Base-by-base conservation (phyloP, 2,329 filamentous ascomycete genomes). In the Botrytis cinerea region DNA sequence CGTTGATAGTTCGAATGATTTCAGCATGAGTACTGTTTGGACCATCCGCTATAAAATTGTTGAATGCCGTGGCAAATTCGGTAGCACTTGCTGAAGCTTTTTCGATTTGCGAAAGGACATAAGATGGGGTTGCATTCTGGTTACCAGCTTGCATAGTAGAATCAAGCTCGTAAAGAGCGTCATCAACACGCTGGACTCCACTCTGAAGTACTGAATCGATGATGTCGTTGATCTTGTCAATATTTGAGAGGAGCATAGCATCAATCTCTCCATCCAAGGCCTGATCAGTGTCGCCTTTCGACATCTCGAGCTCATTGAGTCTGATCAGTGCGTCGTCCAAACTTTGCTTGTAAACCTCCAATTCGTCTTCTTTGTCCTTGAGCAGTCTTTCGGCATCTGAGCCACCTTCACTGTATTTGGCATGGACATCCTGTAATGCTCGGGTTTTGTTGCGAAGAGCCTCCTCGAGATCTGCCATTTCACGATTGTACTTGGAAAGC, bases 101-200 rank as follows among this genome's bases (percentile, higher is more conserved):
- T 82, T 99, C 96, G 74, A 98, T 95, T 82, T 98, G 95, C 2
- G 95, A 98, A 69, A 99, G 87, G 20, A 99, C 95, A 81, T 97
- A 98, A 1, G 95, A 90, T 22, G 96, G 94, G 59, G 95, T 97
- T 1, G 96, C 96, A 80, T 97, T 99, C 84, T 98, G 96, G 84
- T 99, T 99, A 82, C 96, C 96, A 59, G 95, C 96, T 82, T 98
- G 95, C 94, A 98, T 98, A 32, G 93, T 93, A 32, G 96, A 98
- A 83, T 99, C 96, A 61, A 99, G 87, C 83, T 99, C 96, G 84
- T 99, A 99, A 51, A 99, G 86, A 61, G 96, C 94, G 83, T 99
- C 96, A 79, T 99, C 96, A 22, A 99, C 95, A 62, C 96, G 92
- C 79, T 96, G 91, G 35, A 98, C 94, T 77, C 95, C 96, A 67